Evolutionary conservation across 192 early-diverging fungal species (phyloP).

Genomic region (Rhizophagus sp.): DNA sequence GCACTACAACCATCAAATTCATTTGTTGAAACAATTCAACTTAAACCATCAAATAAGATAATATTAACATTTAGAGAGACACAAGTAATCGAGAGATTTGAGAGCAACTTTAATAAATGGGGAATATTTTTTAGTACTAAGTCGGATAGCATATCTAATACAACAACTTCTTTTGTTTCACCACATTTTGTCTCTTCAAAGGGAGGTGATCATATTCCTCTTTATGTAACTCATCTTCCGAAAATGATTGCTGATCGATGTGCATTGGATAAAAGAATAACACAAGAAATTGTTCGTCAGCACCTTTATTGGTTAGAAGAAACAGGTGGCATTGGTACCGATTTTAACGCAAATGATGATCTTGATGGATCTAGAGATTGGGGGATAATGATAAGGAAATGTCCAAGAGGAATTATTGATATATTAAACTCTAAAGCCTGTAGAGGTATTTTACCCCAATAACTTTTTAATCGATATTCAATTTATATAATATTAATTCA

Average conservation of each 20-base stretch:
- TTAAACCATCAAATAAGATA: conserved; percentile 49
- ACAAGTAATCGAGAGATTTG: conserved; percentile 29
- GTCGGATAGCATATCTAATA: neutral
- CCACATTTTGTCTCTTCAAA: conserved; percentile 5
- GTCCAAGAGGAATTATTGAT: conserved; percentile 66
- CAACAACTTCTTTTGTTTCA: neutral
- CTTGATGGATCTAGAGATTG: conserved; percentile 14
- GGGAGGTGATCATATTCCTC: conserved; percentile 25
- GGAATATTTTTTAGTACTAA: conserved; percentile 10
- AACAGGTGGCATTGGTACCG: neutral
- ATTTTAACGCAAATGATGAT: neutral
- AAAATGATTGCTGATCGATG: conserved; percentile 63
- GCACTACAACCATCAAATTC: conserved; percentile 1
- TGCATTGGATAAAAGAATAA: conserved; percentile 47
- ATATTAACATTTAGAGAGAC: conserved; percentile 42
- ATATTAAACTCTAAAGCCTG: conserved; percentile 78
- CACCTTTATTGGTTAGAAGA: conserved; percentile 53
- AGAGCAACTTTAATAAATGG: conserved; percentile 15
- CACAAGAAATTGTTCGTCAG: conserved; percentile 51
- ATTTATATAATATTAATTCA: neutral
- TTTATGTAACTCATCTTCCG: conserved; percentile 51
- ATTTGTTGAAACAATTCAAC: conserved; percentile 38
- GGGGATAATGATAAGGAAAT: conserved; percentile 37
- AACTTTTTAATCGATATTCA: neutral
- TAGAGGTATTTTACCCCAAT: conserved; percentile 39